These are phyloP conservation scores for Mycena floridula DNA, from an alignment of 768 basidiomycete species.

Conservation along the genomic window DNA sequence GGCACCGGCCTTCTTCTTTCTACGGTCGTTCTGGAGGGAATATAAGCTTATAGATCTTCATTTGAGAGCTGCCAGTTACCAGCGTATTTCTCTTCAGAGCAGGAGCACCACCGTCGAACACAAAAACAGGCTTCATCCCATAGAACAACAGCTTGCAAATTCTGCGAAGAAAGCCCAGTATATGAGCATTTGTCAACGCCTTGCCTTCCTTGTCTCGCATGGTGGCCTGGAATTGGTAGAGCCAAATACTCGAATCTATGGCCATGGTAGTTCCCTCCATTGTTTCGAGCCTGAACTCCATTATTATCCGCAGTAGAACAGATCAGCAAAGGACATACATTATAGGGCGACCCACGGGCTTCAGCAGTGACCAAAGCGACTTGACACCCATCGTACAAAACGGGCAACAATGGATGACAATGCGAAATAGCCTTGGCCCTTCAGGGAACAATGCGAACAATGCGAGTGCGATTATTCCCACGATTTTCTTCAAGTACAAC, in stretches of 20 bases:
- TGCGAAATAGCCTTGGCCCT: too few relatives aligned
- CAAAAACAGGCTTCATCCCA: constrained; percentile 97
- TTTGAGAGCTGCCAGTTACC: too few relatives aligned
- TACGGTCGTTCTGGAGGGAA: constrained; percentile 68
- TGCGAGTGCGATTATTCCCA: too few relatives aligned
- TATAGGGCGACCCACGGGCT: constrained; percentile 91
- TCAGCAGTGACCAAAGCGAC: constrained; percentile 87
- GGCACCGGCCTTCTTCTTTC: constrained; percentile 87
- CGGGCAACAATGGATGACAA: too few relatives aligned
- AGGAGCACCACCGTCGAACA: constrained; percentile 97
- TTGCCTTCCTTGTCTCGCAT: constrained; percentile 98
- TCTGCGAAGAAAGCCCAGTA: constrained; percentile 83
- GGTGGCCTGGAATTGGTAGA: constrained; percentile 99
- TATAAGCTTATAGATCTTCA: background rate
- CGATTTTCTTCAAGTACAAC: too few relatives aligned
- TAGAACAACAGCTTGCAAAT: constrained; percentile 95
- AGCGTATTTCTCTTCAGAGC: constrained; percentile 84
- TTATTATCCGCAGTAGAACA: background rate
- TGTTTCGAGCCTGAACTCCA: constrained; percentile 69
- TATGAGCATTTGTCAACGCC: constrained; percentile 86
- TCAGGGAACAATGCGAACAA: too few relatives aligned
- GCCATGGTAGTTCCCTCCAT: constrained; percentile 94
- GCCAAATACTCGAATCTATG: constrained; percentile 99
- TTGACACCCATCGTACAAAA: constrained; percentile 89
- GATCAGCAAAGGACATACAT: constrained; percentile 46